Percentiles rank a stretch among this genome's conserved stretches.
These are phyloP conservation scores for Jacaranda mimosifolia DNA, from an alignment of 257 asterid genomes.

Conservation along the genomic window DNA sequence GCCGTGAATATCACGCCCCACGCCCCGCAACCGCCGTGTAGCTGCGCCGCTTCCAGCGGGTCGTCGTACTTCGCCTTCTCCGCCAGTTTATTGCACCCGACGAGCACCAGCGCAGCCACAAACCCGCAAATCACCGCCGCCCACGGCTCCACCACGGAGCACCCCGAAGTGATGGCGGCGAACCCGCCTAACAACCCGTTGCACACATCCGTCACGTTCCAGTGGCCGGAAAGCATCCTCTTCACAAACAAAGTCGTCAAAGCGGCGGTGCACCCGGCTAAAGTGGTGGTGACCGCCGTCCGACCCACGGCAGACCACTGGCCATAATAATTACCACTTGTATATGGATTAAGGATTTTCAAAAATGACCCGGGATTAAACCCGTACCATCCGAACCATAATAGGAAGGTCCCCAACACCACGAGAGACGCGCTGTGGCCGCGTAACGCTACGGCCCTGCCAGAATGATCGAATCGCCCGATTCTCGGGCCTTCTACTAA, in stretches of 20 bases:
- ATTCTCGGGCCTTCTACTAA: slow-evolving; percentile 59
- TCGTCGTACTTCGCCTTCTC: slow-evolving; percentile 52
- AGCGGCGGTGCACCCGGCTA: slow-evolving; percentile 64
- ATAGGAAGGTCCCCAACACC: slow-evolving; percentile 51
- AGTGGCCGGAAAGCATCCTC: slow-evolving; percentile 47
- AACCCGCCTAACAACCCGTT: slow-evolving; percentile 61
- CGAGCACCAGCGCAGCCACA: slow-evolving; percentile 58
- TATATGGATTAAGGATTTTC: slow-evolving; percentile 41
- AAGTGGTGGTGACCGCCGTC: slow-evolving; percentile 59
- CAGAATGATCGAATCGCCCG: slow-evolving; percentile 51
- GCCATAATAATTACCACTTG: slow-evolving; percentile 48
- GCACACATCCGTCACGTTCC: slow-evolving; percentile 60
- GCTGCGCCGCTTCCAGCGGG: slow-evolving; percentile 68
- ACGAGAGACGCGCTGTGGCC: slow-evolving; percentile 63
- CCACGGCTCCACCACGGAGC: slow-evolving; percentile 66
- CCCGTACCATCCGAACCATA: slow-evolving; percentile 66
- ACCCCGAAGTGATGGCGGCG: slow-evolving; percentile 60
- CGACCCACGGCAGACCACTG: slow-evolving; percentile 67
- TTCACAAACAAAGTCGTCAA: slow-evolving; percentile 56
- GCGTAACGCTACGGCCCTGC: slow-evolving; percentile 42
- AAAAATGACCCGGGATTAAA: slow-evolving; percentile 60
- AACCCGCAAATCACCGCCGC: slow-evolving; percentile 62
- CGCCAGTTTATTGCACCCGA: slow-evolving; percentile 53
- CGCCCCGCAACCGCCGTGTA: slow-evolving; percentile 63
- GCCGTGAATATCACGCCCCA: slow-evolving; percentile 64